Conservation (phyloP, 257 asterid species). For the Capsicum chinense region DNA sequence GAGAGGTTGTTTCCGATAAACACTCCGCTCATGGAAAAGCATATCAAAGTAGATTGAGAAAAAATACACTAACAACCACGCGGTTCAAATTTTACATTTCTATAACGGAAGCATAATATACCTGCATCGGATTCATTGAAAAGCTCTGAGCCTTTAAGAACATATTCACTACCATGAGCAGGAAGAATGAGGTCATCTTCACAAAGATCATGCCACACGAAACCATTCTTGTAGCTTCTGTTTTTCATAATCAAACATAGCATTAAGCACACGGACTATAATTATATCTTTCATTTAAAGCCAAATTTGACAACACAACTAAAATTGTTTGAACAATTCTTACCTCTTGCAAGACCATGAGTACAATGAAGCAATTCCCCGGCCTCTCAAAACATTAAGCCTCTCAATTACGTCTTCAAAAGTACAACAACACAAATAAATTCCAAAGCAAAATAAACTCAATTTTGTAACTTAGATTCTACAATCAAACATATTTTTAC, state of each 20-base stretch:
- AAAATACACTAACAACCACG: not conserved
- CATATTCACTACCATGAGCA: slow-evolving; percentile 85
- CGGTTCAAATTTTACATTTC: not conserved
- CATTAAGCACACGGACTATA: not conserved
- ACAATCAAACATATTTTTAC: slow-evolving; percentile 42
- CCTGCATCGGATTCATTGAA: slow-evolving; percentile 69
- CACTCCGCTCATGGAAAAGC: too few relatives aligned
- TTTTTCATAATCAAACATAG: slow-evolving; percentile 32
- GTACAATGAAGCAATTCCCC: slow-evolving; percentile 89
- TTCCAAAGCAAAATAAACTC: not conserved
- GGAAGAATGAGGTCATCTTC: slow-evolving; percentile 89
- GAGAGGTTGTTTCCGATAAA: too few relatives aligned
- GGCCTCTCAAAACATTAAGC: slow-evolving; percentile 83
- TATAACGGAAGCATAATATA: not conserved
- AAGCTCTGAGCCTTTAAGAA: slow-evolving; percentile 95
- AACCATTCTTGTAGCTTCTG: slow-evolving; percentile 92
- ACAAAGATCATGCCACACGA: slow-evolving; percentile 94
- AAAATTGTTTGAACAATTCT: slow-evolving; percentile 7
- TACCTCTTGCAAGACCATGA: slow-evolving; percentile 99
- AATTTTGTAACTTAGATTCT: not conserved
- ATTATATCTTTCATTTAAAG: not conserved
- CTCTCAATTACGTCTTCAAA: slow-evolving; percentile 84
- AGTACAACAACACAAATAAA: not conserved
- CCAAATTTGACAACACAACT: slow-evolving; percentile 16
- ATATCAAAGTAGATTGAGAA: too few relatives aligned